These are phyloP conservation scores for Eucalyptus curtisii DNA, from an alignment of 345 rosid genomes.

Conservation along the genomic window DNA sequence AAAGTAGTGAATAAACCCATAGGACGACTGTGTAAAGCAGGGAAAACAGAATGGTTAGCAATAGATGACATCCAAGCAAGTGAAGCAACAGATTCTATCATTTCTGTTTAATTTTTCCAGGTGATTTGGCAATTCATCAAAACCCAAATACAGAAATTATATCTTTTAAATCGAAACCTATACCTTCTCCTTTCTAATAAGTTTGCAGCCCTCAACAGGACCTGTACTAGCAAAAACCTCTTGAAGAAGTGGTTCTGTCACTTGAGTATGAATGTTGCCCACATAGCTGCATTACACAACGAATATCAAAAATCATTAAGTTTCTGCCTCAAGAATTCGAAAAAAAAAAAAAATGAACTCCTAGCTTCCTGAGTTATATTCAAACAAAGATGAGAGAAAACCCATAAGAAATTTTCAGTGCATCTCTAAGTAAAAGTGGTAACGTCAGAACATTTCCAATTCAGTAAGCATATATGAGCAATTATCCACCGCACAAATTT, in stretches of 20 bases:
- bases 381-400: background rate
- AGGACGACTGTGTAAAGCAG: conserved; percentile 58
- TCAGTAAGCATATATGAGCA: background rate
- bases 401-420: background rate
- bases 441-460: background rate
- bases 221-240: conserved; percentile 97
- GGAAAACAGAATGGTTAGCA: background rate
- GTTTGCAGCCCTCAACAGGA: conserved; percentile 93
- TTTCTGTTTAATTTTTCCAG: background rate
- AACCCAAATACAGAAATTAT: background rate
- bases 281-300: conserved; percentile 54
- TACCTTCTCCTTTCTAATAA: conserved; percentile 90
- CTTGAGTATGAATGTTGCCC: conserved; percentile 89
- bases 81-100: background rate
- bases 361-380: background rate
- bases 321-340: background rate
- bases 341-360: background rate
- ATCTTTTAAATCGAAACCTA: rapidly evolving
- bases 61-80: background rate
- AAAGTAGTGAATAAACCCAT: conserved; percentile 93
- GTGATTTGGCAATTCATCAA: background rate
- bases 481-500: background rate
- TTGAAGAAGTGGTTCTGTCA: conserved; percentile 91
- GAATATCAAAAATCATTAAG: background rate
- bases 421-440: background rate